Evolutionary conservation across 176 grass and related monocot species (phyloP), one percentile per base, ranked within the genome.

Genomic region (Raddia guianensis): DNA sequence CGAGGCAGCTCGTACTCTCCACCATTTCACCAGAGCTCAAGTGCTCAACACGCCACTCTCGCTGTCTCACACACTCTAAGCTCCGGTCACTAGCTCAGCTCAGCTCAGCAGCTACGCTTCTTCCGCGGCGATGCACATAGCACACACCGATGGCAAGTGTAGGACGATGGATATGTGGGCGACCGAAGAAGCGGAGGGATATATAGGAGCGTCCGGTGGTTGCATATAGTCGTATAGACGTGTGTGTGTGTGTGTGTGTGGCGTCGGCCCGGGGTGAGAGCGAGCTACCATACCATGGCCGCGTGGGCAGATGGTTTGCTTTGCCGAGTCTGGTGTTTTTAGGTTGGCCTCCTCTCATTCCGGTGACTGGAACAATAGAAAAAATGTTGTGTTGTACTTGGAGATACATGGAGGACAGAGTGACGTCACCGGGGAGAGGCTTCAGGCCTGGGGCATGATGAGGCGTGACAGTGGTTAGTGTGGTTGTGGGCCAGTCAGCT

Each of bases 1-100:
- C 78, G 78, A 90, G 72, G 88, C 83, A 74, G 79, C 88, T 90
- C 0, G 73, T 3, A 79, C 83, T 82, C 67, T 86, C 88, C 88
- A 90, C 88, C 88, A 90, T 90, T 9, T 68, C 87, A 57, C n/a
- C 47, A 40, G 37, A 40, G 37, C 37, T 40, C 37, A 40, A 40
- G 37, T 3, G 37, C 37, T 40, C 37, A 40, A 40, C 37, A 40
- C 37, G 37, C 37, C 37, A 40, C 37, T 40, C 37, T 40, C 37
- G 2, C 37, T 40, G 37, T 40, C 37, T 40, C 37, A 27, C 27
- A 27, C 27, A 27, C 27, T 27, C 27, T 27, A 27, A 27, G 27
- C 27, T 27, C 27, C 27, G 27, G 27, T 27, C 27, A 27, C 27
- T 27, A 40, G 37, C 37, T 40, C 37, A 5, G 1, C 46, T 33